phyloP scores from a whole-genome alignment of 306 rosid species.

The Senna tora region DNA sequence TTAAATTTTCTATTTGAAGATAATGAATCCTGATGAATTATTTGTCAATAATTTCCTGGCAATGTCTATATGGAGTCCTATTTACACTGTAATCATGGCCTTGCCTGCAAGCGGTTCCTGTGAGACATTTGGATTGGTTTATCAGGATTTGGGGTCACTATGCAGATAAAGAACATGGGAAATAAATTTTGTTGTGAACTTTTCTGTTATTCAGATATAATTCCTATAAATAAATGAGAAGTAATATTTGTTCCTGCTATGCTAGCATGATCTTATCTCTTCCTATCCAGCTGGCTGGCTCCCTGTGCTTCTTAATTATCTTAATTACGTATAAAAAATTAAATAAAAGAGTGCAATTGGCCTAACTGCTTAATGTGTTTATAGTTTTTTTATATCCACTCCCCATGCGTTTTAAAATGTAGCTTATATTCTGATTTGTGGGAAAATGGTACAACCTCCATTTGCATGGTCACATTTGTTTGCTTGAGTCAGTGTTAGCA shows the following conservation, averaged over 20 bases:
- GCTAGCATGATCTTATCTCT: conserved; percentile 16
- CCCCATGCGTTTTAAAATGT: too few relatives aligned
- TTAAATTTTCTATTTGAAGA: not conserved
- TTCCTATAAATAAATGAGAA: not conserved
- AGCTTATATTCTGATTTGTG: too few relatives aligned
- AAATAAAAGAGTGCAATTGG: conserved; percentile 1
- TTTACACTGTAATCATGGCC: not conserved
- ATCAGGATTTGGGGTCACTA: conserved; percentile 7
- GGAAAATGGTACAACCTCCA: too few relatives aligned
- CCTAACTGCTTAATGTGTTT: conserved; percentile 14
- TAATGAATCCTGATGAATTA: not conserved
- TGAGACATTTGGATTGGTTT: conserved; percentile 19
- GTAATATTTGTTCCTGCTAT: conserved; percentile 8
- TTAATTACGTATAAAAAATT: not conserved
- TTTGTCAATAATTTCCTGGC: not conserved
- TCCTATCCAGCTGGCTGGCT: conserved; percentile 5
- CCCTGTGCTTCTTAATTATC: not conserved
- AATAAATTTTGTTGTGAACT: conserved; percentile 5
- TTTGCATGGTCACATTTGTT: too few relatives aligned
- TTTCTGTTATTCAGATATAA: conserved; percentile 8
- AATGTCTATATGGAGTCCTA: not conserved
- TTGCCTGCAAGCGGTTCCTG: not conserved
- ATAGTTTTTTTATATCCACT: not conserved
- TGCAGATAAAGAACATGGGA: not conserved
- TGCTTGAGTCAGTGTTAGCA: too few relatives aligned